A percentile compares a stretch with the other conserved stretches of the same genome.
Conservation (phyloP, 371 early-diverging fungal species). For the Rhizopus arrhizus region DNA sequence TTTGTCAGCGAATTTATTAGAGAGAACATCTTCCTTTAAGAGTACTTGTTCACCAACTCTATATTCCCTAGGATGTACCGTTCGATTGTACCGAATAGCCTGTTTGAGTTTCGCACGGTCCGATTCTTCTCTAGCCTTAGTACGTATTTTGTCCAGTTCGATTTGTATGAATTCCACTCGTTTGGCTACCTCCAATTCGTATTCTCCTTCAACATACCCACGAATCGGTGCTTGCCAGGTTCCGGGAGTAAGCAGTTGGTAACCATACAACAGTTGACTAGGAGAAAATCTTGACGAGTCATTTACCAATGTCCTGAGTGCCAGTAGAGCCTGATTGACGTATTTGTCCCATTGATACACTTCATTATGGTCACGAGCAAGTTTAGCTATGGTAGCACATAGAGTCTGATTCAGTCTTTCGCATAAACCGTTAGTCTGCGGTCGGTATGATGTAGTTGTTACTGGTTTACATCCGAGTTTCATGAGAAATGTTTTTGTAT, state of each 20-base stretch:
- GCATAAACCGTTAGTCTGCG: slow-evolving; percentile 38
- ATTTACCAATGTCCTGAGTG: slow-evolving; percentile 18
- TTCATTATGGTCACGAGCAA: slow-evolving; percentile 7
- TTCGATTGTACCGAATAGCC: slow-evolving; percentile 13
- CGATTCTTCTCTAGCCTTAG: neutral
- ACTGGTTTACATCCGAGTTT: slow-evolving; percentile 19
- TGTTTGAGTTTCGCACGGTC: slow-evolving; percentile 4
- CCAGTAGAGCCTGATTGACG: slow-evolving; percentile 16
- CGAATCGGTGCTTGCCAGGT: slow-evolving; percentile 19
- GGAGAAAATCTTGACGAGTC: slow-evolving; percentile 17
- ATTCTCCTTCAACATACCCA: slow-evolving; percentile 27
- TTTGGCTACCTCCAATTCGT: slow-evolving; percentile 6
- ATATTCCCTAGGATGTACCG: neutral
- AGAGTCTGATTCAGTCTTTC: slow-evolving; percentile 41
- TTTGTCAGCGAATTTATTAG: slow-evolving; percentile 19
- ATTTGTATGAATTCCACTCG: neutral
- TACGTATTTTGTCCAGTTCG: neutral
- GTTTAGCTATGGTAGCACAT: slow-evolving; percentile 10
- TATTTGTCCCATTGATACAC: slow-evolving; percentile 15
- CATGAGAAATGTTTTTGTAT: slow-evolving; percentile 5
- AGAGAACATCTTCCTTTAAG: slow-evolving; percentile 1
- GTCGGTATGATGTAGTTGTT: slow-evolving; percentile 30
- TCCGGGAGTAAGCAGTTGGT: slow-evolving; percentile 22
- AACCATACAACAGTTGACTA: slow-evolving; percentile 25
- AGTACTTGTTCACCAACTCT: slow-evolving; percentile 23